Evolutionary conservation across 164 flowering plant species (phyloP).

Genomic region (Piper betle): DNA sequence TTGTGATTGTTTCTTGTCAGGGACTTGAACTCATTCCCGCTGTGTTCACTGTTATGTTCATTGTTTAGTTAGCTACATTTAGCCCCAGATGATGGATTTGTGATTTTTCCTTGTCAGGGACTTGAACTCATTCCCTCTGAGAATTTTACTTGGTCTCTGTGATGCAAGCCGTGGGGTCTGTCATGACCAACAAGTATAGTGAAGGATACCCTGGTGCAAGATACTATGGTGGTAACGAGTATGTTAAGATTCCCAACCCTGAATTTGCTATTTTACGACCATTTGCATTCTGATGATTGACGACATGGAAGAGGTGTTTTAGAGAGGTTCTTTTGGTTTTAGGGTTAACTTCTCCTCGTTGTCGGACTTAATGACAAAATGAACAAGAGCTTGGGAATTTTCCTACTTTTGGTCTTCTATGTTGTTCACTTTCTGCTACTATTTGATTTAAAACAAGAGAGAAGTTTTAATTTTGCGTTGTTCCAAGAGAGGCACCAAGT

Average conservation of each 20-base stretch:
- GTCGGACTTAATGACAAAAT: not conserved
- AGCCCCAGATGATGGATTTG: not conserved
- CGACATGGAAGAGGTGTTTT: no score
- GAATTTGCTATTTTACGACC: no score
- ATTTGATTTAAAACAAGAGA: no score
- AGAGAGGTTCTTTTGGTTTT: not conserved
- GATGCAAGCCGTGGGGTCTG: slow-evolving; percentile 99
- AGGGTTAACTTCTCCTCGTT: no score
- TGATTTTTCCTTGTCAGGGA: slow-evolving; percentile 31
- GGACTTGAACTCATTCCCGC: slow-evolving; percentile 65
- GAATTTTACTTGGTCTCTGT: slow-evolving; percentile 90
- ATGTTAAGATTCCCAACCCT: slow-evolving; percentile 10
- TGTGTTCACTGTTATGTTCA: no score
- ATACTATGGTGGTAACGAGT: slow-evolving; percentile 99
- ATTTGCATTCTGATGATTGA: no score
- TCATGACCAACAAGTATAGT: slow-evolving; percentile 99
- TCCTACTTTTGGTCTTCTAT: no score
- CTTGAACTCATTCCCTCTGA: slow-evolving; percentile 97
- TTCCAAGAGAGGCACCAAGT: no score
- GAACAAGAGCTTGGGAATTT: not conserved
- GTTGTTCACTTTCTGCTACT: no score
- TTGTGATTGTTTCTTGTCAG: slow-evolving; percentile 14
- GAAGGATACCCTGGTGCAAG: slow-evolving; percentile 99
- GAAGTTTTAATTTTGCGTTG: no score
- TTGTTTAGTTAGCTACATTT: not conserved